Conservation (phyloP, 805 yeast genomes). For the Hanseniaspora meyeri region DNA sequence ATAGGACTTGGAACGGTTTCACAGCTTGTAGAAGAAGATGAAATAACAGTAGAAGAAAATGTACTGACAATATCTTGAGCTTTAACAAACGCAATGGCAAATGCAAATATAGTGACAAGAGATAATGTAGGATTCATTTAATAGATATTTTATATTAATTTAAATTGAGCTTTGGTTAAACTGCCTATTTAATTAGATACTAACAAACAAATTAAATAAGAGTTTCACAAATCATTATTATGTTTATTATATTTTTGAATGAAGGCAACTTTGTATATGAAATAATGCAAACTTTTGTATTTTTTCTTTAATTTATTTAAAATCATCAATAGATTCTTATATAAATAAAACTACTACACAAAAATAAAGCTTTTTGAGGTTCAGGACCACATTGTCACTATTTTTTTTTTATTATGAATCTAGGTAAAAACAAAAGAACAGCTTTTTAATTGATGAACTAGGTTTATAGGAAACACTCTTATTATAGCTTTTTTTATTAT, state of each 20-base stretch:
- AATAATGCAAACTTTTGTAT: no score
- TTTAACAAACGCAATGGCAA: neutral
- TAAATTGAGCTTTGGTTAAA: neutral
- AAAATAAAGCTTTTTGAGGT: neutral
- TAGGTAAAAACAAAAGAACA: neutral
- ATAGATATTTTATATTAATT: neutral
- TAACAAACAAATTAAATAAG: no score
- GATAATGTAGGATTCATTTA: neutral
- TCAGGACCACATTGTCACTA: neutral
- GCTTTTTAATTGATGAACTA: no score
- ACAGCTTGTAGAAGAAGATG: neutral
- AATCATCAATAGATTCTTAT: no score
- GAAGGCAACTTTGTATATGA: no score
- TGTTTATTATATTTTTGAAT: no score
- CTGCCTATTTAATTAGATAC: neutral
- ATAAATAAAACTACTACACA: no score
- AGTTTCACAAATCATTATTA: no score
- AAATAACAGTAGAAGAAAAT: neutral
- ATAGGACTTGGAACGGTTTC: neutral
- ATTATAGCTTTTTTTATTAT: neutral
- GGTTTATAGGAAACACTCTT: no score
- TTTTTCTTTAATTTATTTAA: no score
- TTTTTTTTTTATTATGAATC: no score
- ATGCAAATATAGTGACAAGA: neutral
- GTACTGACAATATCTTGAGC: slow-evolving; percentile 1